Base-by-base conservation (phyloP, 805 yeast genomes). In the Saccharomycopsis amapae region DNA sequence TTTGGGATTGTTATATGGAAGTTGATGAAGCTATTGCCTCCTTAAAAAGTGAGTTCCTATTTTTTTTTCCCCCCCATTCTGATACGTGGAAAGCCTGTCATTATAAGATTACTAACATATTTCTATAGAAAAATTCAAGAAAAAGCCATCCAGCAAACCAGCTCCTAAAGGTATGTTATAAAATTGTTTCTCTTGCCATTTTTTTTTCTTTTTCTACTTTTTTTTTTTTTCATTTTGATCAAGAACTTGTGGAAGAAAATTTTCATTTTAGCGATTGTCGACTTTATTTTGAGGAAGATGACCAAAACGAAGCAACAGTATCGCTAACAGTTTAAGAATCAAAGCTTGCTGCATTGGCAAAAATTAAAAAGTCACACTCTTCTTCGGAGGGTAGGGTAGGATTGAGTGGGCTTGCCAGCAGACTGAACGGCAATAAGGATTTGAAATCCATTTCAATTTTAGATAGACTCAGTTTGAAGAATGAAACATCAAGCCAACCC, bases 1-100 rank as follows among this genome's bases (percentile, higher is more conserved):
- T 83, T 9, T 81, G 80, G 72, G 67, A 66, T 52, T 75, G 77
- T 53, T 79, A 79, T 57, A 73, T 73, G 56, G 78, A 75, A 36
- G 55, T 78, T 3, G 75, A 72, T 3, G 70, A 71, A 10, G 60
- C 85, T 0, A 53, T 79, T 5, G 66, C 62, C 26, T 80, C 78
- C 48, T 44, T 70, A 37, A 59, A 58, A 49, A 62, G 65, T 56
- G 50, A 48, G 52, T 45, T 5, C 23, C 5, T 26, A 12, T 26
- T 26, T 26, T 26, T 7, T 26, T 31, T 31, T 13, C 10, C 15
- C 15, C 9, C 12, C 10, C n/a, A 10, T 28, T 28, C 31, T 10
- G 30, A 9, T 26, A 9, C 13, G 30, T 13, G 13, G 30, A 9
- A 13, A 26, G 30, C 13, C 30, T 13, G 13, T 13, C 30, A 7